Percentiles rank a stretch among this genome's conserved stretches.
Evolutionary conservation across 2,329 filamentous ascomycete genomes (phyloP).

Genomic region (Hawksworthiomyces lignivorus): DNA sequence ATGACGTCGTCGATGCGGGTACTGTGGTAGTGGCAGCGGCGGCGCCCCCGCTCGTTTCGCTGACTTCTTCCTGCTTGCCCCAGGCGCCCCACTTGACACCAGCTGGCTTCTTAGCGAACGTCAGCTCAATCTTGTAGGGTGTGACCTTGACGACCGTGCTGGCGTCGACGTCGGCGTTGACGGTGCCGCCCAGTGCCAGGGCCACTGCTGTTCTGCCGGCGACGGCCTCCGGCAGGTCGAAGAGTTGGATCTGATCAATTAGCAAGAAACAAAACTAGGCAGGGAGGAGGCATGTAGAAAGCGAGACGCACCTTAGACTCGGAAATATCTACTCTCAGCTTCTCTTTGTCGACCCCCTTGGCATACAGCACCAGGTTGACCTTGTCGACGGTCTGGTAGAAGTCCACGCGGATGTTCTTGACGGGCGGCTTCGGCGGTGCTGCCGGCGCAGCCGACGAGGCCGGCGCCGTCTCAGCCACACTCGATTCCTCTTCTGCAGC

Average conservation of each 20-base stretch:
- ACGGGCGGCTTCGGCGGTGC: constrained; percentile 14
- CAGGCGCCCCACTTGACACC: constrained; percentile 25
- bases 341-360: constrained; percentile 27
- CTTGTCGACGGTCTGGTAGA: constrained; percentile 31
- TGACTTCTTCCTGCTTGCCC: constrained; percentile 18
- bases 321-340: constrained; percentile 2
- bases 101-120: constrained; percentile 20
- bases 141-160: constrained; percentile 20
- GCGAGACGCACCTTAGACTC: constrained; percentile 13
- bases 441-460: neutral
- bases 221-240: constrained; percentile 15
- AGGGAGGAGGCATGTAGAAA: no score
- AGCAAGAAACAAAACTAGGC: no score
- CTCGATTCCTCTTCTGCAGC: neutral
- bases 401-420: constrained; percentile 30
- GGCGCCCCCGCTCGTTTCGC: neutral
- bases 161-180: constrained; percentile 17
- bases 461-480: constrained; percentile 1
- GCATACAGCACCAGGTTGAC: constrained; percentile 32
- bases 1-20: neutral
- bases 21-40: neutral
- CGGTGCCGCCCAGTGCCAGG: constrained; percentile 19
- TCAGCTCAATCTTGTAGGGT: constrained; percentile 27
- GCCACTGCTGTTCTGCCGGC: constrained; percentile 11
- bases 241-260: constrained; percentile 1